Conservation (phyloP, 2,329 filamentous ascomycete genomes). For the Myotisia sp. region DNA sequence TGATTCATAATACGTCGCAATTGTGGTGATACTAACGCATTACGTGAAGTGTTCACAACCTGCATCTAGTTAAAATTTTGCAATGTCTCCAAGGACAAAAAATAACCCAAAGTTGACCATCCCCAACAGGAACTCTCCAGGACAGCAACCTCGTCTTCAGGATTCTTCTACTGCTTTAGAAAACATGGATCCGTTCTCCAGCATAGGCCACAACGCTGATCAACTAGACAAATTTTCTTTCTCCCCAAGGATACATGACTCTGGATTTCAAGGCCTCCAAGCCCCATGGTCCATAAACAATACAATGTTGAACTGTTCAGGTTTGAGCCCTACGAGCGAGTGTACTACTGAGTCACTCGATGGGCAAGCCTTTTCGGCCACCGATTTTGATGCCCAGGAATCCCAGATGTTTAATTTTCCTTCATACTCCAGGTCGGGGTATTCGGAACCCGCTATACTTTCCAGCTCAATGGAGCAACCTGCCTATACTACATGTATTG, state of each 20-base stretch:
- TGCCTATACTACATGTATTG: no score
- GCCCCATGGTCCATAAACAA: constrained; percentile 27
- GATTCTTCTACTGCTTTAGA: constrained; percentile 24
- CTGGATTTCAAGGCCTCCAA: constrained; percentile 23
- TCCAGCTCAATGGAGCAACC: constrained; percentile 26
- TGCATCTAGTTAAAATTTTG: constrained; percentile 2
- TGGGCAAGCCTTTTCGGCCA: constrained; percentile 21
- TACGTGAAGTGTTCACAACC: constrained; percentile 6
- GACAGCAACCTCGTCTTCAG: constrained; percentile 20
- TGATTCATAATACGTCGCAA: background rate
- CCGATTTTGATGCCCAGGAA: constrained; percentile 27
- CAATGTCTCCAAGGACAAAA: constrained; percentile 27
- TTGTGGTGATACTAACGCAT: constrained; percentile 9
- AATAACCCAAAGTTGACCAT: constrained; percentile 26
- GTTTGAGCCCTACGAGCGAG: constrained; percentile 13
- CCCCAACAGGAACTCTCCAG: constrained; percentile 19
- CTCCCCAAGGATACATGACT: constrained; percentile 24
- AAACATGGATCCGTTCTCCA: constrained; percentile 26
- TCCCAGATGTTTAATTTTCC: constrained; percentile 31
- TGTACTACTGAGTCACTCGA: constrained; percentile 23
- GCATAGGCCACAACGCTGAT: constrained; percentile 30
- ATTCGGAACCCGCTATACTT: constrained; percentile 23
- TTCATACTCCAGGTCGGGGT: constrained; percentile 27
- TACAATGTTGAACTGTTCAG: constrained; percentile 14
- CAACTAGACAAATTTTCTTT: constrained; percentile 30